Evolutionary conservation across 306 rosid species (phyloP).

Genomic region (Lathyrus tuberosus): DNA sequence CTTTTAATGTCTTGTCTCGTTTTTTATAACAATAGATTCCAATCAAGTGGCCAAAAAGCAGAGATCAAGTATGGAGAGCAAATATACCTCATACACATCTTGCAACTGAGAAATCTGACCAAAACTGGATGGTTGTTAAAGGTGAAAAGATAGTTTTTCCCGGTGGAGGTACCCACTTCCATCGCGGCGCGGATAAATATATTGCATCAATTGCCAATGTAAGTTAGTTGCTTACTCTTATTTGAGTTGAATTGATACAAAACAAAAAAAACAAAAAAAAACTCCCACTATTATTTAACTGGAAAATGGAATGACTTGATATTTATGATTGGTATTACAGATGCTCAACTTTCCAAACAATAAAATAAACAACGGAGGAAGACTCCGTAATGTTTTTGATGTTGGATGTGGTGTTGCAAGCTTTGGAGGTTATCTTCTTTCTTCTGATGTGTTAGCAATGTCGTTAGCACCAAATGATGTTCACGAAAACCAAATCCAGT

Average conservation of each 20-base stretch:
- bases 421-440: conserved; percentile 89
- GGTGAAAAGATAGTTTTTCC: conserved; percentile 88
- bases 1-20: conserved; percentile 33
- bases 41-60: conserved; percentile 93
- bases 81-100: conserved; percentile 97
- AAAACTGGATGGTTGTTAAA: conserved; percentile 87
- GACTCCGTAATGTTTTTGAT: conserved; percentile 75
- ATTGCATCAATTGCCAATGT: conserved; percentile 89
- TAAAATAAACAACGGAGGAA: conserved; percentile 73
- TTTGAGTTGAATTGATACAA: conserved; percentile 31
- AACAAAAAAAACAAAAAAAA: conserved; percentile 3
- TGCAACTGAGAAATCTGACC: conserved; percentile 92
- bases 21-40: conserved; percentile 64
- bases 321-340: conserved; percentile 49
- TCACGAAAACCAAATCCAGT: conserved; percentile 95
- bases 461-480: conserved; percentile 95
- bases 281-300: neutral
- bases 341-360: conserved; percentile 88
- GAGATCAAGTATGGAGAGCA: conserved; percentile 96
- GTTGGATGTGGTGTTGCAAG: conserved; percentile 96
- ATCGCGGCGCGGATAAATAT: conserved; percentile 87
- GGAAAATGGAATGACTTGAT: conserved; percentile 22
- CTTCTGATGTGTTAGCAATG: conserved; percentile 77
- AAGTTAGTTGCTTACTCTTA: conserved; percentile 46
- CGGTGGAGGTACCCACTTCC: conserved; percentile 98